Evolutionary conservation across 2,329 filamentous ascomycete genomes (phyloP), one percentile per base, ranked within the genome.

Genomic region (Beauveria sp.): DNA sequence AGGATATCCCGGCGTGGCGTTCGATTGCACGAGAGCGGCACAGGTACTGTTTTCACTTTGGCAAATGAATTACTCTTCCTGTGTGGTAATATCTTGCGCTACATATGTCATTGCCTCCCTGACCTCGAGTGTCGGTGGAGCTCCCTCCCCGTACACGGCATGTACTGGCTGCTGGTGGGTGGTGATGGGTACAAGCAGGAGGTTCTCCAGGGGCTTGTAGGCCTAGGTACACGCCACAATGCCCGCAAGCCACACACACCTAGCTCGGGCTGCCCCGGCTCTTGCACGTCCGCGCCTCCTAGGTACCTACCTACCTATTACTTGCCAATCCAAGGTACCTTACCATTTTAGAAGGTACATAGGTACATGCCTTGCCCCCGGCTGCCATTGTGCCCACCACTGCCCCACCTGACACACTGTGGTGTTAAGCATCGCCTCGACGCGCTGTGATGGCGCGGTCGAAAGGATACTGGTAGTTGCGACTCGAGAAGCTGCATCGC

Each of bases 81-180:
- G 34, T 47, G 58, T 60, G 58, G 42, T 42, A 38, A 38, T 38
- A 42, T 24, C 58, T 47, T 28, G 30, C 18, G 28, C 14, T 53
- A 26, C 43, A 45, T 30, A 49, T 49, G 58, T 60, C 58, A 55
- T 60, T 40, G 43, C 50, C 58, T 52, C 14, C 34, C 57, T 42
- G 42, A 42, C 20, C 28, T 60, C 58, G 28, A 60, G 58, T 5
- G 30, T 47, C 50, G 50, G 50, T 60, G 58, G 58, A 60, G 20
- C 58, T 60, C 58, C 43, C 42, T 53, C 30, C 22, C 22, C 18
- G 1, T 28, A 38, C 34, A 16, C 14, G 12, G 34, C 47, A 45
- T 46, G 57, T 53, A 53, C 40, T 28, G n/a, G 26, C n/a, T 20
- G 20, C 16, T 60, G 40, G 57, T 60, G 26, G 57, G 57, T 24